Conservation (phyloP, 495 filamentous ascomycete species). For the Poronia punctata region DNA sequence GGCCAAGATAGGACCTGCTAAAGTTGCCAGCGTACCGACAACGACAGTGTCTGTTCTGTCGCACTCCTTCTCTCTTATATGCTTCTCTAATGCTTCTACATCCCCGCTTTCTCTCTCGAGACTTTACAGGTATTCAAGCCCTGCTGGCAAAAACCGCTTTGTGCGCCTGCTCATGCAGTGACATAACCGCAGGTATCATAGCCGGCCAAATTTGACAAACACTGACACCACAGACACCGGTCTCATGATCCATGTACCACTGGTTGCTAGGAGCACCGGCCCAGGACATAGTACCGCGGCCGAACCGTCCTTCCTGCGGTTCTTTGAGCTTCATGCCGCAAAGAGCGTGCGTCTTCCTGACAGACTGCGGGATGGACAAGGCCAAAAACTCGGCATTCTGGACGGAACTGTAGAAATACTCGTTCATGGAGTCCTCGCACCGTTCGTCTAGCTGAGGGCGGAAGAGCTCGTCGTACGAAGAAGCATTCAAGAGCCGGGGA, state of each 20-base stretch:
- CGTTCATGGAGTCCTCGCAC: slow-evolving; percentile 13
- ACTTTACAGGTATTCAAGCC: too few species aligned
- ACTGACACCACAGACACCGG: slow-evolving; percentile 11
- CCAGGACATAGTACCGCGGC: slow-evolving; percentile 9
- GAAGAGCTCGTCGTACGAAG: slow-evolving; percentile 47
- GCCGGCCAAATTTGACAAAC: slow-evolving; percentile 14
- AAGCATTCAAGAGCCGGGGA: slow-evolving; percentile 34
- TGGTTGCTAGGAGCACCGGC: slow-evolving; percentile 8
- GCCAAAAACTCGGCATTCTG: slow-evolving; percentile 6
- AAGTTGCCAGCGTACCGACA: too few species aligned
- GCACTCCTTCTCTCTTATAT: too few species aligned
- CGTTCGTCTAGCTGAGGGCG: slow-evolving; percentile 36
- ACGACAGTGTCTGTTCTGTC: too few species aligned
- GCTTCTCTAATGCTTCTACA: slow-evolving; percentile 8
- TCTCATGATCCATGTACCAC: slow-evolving; percentile 17
- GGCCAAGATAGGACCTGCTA: too few species aligned
- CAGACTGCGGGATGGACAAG: slow-evolving; percentile 8
- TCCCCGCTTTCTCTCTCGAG: too few species aligned
- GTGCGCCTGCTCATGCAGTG: slow-evolving; percentile 7
- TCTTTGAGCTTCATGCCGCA: slow-evolving; percentile 21
- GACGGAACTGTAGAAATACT: slow-evolving; percentile 3
- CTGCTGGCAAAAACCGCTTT: too few species aligned
- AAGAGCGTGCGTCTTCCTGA: slow-evolving; percentile 14
- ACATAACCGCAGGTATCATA: slow-evolving; percentile 10
- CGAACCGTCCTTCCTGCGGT: slow-evolving; percentile 14